phyloP scores from a whole-genome alignment of 148 eudicot species.

The Beta vulgaris region DNA sequence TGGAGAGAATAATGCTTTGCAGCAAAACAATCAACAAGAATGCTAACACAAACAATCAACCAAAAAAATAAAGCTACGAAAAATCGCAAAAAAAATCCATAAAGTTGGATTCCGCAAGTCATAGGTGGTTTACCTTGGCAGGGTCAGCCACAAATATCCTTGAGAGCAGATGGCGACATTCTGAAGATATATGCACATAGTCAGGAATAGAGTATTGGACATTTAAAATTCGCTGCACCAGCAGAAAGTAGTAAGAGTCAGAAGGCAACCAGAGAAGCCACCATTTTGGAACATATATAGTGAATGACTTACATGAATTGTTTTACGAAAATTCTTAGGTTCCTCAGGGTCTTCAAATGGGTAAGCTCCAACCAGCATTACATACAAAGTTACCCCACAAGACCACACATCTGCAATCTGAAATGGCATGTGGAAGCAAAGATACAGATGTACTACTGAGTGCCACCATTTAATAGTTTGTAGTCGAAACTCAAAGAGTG shows the following conservation, averaged over 20 bases:
- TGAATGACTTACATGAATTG: conserved; percentile 56
- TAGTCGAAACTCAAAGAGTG: not conserved
- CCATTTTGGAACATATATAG: conserved; percentile 3
- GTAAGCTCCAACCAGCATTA: conserved; percentile 91
- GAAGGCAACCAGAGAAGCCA: conserved; percentile 17
- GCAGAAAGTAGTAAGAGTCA: conserved; percentile 19
- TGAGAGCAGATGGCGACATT: conserved; percentile 83
- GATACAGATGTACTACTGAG: not conserved
- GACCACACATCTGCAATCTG: conserved; percentile 98
- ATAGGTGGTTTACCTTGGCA: conserved; percentile 47
- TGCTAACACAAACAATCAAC: not conserved
- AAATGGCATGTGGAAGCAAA: not conserved
- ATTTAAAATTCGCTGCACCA: conserved; percentile 78
- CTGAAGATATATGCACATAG: conserved; percentile 83
- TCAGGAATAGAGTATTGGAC: conserved; percentile 93
- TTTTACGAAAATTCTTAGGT: conserved; percentile 84
- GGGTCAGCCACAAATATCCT: conserved; percentile 90
- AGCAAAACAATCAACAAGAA: not conserved
- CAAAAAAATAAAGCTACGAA: not conserved
- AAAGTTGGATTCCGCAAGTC: not conserved
- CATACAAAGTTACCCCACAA: conserved; percentile 90
- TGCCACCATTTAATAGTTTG: not conserved
- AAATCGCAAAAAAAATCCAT: not conserved
- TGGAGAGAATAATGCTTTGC: too few relatives aligned
- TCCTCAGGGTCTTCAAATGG: conserved; percentile 96